A percentile compares a stretch with the other conserved stretches of the same genome.
Conservation (phyloP, 139 green algal genomes). For the Coccomyxa sp. region DNA sequence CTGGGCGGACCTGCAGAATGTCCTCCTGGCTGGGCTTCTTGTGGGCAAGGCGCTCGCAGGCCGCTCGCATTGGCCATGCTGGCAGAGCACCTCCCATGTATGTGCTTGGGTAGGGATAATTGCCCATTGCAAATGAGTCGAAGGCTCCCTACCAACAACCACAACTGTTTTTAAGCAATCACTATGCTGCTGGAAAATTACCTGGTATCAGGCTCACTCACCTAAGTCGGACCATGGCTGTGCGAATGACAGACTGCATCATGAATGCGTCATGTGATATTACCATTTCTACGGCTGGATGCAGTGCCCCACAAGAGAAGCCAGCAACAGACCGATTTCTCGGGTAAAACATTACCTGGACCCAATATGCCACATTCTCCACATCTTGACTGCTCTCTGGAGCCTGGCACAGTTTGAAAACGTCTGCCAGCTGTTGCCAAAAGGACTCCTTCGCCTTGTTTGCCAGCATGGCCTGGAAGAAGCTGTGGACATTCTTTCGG, state of each 20-base stretch:
- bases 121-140: slow-evolving; percentile 73
- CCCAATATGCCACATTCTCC: slow-evolving; percentile 39
- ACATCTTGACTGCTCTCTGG: slow-evolving; percentile 6
- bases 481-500: slow-evolving; percentile 25
- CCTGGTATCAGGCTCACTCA: no score
- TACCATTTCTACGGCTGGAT: not conserved
- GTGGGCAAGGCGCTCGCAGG: slow-evolving; percentile 28
- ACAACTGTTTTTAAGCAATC: not conserved
- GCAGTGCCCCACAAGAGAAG: no score
- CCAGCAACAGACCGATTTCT: not conserved
- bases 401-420: slow-evolving; percentile 35
- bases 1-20: not conserved
- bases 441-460: slow-evolving; percentile 5
- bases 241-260: no score
- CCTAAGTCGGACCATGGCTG: no score
- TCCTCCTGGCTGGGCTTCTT: not conserved
- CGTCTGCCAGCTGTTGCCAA: slow-evolving; percentile 19
- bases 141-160: slow-evolving; percentile 50
- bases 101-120: slow-evolving; percentile 53
- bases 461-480: slow-evolving; percentile 29
- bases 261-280: no score
- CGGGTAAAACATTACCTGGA: slow-evolving; percentile 30
- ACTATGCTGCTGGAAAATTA: no score
- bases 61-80: slow-evolving; percentile 58
- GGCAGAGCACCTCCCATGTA: slow-evolving; percentile 60